phyloP scores from a whole-genome alignment of 164 flowering plant species.

The Piper betle region DNA sequence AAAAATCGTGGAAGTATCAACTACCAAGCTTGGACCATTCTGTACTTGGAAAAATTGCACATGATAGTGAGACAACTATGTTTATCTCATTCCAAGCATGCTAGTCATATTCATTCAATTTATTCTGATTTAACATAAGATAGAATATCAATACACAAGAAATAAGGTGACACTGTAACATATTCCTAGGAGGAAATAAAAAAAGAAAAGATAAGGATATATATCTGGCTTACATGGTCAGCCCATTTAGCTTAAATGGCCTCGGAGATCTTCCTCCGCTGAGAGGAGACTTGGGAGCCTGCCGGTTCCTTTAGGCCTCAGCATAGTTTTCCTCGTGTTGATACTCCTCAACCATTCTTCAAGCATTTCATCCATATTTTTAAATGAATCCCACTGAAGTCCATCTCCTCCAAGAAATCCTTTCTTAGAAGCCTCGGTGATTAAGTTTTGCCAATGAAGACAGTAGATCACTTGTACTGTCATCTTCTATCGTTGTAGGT shows the following conservation, averaged over 20 bases:
- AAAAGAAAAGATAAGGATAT: not conserved
- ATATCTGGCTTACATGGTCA: constrained; percentile 59
- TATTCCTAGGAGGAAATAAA: not conserved
- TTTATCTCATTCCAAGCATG: no score
- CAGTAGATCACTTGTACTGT: constrained; percentile 58
- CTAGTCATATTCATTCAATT: no score
- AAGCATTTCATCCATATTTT: constrained; percentile 42
- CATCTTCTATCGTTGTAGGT: constrained; percentile 47
- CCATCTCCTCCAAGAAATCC: constrained; percentile 60
- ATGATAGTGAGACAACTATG: no score
- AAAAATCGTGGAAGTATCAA: no score
- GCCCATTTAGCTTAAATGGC: constrained; percentile 96
- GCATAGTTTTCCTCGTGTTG: constrained; percentile 36
- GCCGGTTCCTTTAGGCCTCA: constrained; percentile 42
- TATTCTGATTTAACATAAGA: not conserved
- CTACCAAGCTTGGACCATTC: no score
- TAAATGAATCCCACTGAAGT: constrained; percentile 78
- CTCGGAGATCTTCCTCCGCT: constrained; percentile 70
- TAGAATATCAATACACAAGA: no score
- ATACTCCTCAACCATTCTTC: constrained; percentile 62
- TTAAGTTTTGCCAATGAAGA: constrained; percentile 74
- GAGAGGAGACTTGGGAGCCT: constrained; percentile 82
- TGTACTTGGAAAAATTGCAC: no score
- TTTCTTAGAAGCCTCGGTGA: constrained; percentile 67
- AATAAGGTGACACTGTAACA: no score